Evolutionary conservation across 371 early-diverging fungal species (phyloP), one percentile per base, ranked within the genome.

Genomic region (Actinomortierella ambigua): DNA sequence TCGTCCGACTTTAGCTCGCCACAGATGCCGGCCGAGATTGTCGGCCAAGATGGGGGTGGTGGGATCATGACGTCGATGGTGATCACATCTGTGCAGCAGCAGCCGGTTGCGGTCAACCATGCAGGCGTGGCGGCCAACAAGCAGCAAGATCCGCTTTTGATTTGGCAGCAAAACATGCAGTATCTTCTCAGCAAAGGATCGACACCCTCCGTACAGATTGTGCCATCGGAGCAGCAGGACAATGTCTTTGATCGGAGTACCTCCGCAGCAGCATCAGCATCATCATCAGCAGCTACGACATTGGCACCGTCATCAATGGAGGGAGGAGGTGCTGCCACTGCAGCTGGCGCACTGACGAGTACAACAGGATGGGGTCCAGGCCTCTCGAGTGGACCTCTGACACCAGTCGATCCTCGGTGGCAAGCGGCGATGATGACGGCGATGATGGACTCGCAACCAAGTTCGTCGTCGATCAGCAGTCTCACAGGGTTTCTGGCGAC

Each of bases 371-470:
- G 27, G 46, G 50, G 46, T 23, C 14, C 17, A 26, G 0, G 47
- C 24, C 18, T 23, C 14, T 23, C 53, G 9, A 53, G n/a, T 53
- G 39, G 20, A 34, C 26, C 49, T 39, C 11, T 17, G 23, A 24
- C 15, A 13, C 8, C 49, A 23, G 15, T 52, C 39, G 69, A 69
- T 43, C 69, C 69, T 17, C 69, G 63, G 18, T 69, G 63, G 69
- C 69, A 69, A 44, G 69, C 64, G 28, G 56, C 69, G 6, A 69
- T 69, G 69, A 69, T 69, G 69, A 29, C 69, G 2, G 63, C 63
- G 63, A 69, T 69, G 69, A 63, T 69, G 64, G 57, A 60, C 11
- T 34, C 34, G 34, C 34, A 34, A 11, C 34, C 34, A 34, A 34
- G 34, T 34, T 11, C 34, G 11, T 11, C 34, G 11, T 34, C 34